A percentile compares a stretch with the other conserved stretches of the same genome.
phyloP scores from a whole-genome alignment of 257 asterid species.

The Scutellaria minor region DNA sequence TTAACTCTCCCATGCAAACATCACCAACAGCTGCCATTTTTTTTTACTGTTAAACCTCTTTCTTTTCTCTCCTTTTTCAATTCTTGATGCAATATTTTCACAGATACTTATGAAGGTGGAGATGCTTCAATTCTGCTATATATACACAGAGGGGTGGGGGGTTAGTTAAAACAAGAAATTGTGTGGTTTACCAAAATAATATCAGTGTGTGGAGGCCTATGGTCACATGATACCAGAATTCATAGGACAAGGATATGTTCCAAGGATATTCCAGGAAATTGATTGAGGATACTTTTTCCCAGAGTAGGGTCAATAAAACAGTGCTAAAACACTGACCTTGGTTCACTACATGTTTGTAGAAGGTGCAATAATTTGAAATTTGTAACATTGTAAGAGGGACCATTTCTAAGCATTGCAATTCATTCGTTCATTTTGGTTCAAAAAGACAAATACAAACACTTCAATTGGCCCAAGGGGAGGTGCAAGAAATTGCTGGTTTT shows the following conservation, averaged over 20 bases:
- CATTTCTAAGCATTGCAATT: conserved; percentile 15
- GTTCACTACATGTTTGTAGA: not conserved
- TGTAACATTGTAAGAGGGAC: conserved; percentile 23
- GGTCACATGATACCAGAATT: conserved; percentile 22
- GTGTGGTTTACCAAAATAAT: conserved; percentile 24
- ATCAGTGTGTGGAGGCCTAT: conserved; percentile 41
- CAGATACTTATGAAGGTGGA: conserved; percentile 22
- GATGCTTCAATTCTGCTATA: conserved; percentile 6
- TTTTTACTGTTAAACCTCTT: not conserved
- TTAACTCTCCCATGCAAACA: conserved; percentile 58
- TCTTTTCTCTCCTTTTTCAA: not conserved
- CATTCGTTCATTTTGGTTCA: conserved; percentile 30
- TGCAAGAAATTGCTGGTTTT: not conserved
- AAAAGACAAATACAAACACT: conserved; percentile 21
- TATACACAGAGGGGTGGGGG: conserved; percentile 19
- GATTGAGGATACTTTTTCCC: conserved; percentile 24
- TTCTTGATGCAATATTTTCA: conserved; percentile 15
- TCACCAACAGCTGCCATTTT: conserved; percentile 64
- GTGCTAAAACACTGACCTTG: not conserved
- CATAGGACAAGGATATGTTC: conserved; percentile 32
- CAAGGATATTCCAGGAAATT: conserved; percentile 52
- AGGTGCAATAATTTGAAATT: not conserved
- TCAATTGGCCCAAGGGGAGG: conserved; percentile 28
- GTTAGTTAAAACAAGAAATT: conserved; percentile 17
- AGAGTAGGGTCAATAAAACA: conserved; percentile 33